Base-by-base conservation (phyloP, 345 rosid species). In the Populus euphratica region DNA sequence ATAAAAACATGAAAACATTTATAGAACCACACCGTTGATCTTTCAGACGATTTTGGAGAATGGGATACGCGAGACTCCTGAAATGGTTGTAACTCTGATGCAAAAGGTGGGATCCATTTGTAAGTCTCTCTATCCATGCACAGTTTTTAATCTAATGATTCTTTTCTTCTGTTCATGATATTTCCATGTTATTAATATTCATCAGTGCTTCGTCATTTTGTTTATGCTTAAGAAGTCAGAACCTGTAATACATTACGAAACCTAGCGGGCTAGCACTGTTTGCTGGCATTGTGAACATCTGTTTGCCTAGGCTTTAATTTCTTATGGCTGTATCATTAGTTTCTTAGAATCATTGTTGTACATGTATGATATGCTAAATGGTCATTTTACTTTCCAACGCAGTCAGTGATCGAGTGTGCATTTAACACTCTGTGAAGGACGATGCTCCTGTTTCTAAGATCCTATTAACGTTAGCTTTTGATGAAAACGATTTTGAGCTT, bases 51-150 rank as follows among this genome's bases (percentile, higher is more conserved):
- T 88, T 89, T 80, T 96, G 83, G 92, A 93, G 85, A 90, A 88
- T 31, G 97, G 99, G 35, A 83, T 90, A 38, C 98, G 97, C 0
- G 90, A 86, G 81, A 80, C 83, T 68, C 97, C 97, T 62, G 97
- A 93, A 81, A 78, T 86, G 81, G 94, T 92, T 35, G 97, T 93
- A n/a, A 88, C 88, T 35, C 68, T 92, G 54, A 96, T 91, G 98
- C 94, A 93, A 49, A 91, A 92, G 99, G 99, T 92, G 76, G 29
- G 70, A 70, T 11, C 50, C 77, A 69, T 39, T 21, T 17, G n/a
- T 54, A 68, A 7, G 68, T 73, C 59, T 41, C 62, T 23, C 69
- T 59, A 29, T 39, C 6, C 16, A 33, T 25, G 12, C 11, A 35
- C 67, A 36, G 38, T 61, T n/a, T 33, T 23, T 76, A 44, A 17